These are phyloP conservation scores for Aphanomyces invadans DNA, from an alignment of 352 stramenopile species.

Conservation along the genomic window DNA sequence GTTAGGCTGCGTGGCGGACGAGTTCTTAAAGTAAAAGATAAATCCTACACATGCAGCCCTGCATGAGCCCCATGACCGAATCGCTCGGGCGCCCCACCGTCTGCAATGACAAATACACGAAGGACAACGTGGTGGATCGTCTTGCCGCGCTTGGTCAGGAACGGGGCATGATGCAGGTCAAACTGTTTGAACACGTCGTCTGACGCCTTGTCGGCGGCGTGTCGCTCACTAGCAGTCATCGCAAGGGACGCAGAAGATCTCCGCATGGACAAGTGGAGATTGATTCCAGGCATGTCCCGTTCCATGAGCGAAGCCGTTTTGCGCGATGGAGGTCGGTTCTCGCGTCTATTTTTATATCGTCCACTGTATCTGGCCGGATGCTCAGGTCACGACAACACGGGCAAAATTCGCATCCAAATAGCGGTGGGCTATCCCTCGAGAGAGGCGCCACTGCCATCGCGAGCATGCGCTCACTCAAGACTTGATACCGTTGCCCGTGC, in stretches of 20 bases:
- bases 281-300: slow-evolving; percentile 2
- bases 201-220: background rate
- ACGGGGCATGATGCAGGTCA: slow-evolving; percentile 54
- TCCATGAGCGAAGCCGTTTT: slow-evolving; percentile 5
- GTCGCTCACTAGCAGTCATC: background rate
- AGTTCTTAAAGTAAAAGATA: slow-evolving; percentile 72
- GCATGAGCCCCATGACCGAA: background rate
- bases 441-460: too few species aligned
- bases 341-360: background rate
- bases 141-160: slow-evolving; percentile 62
- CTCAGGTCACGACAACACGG: too few species aligned
- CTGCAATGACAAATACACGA: slow-evolving; percentile 66
- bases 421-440: too few species aligned
- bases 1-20: slow-evolving; percentile 40
- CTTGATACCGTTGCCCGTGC: too few species aligned
- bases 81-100: slow-evolving; percentile 32
- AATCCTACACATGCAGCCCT: slow-evolving; percentile 35
- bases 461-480: too few species aligned
- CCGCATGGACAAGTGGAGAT: slow-evolving; percentile 10
- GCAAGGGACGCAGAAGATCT: background rate
- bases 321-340: background rate
- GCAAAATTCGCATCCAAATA: too few species aligned
- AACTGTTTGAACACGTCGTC: slow-evolving; percentile 44
- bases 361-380: too few species aligned
- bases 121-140: slow-evolving; percentile 59